These are phyloP conservation scores for Russula lepida DNA, from an alignment of 768 basidiomycete species.

Conservation along the genomic window DNA sequence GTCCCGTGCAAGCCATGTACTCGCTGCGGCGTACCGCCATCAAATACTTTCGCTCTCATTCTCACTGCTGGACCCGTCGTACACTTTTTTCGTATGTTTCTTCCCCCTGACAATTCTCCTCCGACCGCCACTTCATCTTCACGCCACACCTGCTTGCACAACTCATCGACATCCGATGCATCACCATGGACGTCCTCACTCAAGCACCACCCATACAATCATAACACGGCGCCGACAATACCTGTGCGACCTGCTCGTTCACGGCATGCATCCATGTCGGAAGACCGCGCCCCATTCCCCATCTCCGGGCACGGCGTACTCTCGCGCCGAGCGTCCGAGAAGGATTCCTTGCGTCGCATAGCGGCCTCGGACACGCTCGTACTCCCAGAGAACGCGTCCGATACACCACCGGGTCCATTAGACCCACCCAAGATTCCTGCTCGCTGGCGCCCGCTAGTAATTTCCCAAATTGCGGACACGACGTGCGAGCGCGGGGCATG, in stretches of 20 bases:
- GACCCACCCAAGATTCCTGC: conserved; percentile 24
- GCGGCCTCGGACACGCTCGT: conserved; percentile 38
- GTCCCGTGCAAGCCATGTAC: conserved; percentile 50
- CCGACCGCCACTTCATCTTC: conserved; percentile 31
- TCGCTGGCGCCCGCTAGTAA: conserved; percentile 51
- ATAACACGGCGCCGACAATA: conserved; percentile 41
- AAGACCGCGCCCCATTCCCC: conserved; percentile 55
- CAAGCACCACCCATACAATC: conserved; percentile 53
- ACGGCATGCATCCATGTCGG: conserved; percentile 41
- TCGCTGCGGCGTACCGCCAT: conserved; percentile 59
- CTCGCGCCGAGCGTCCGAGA: conserved; percentile 65
- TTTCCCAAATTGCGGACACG: conserved; percentile 46
- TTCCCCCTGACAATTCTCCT: conserved; percentile 35
- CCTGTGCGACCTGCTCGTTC: conserved; percentile 38
- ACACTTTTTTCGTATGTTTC: conserved; percentile 53
- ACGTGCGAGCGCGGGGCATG: conserved; percentile 72
- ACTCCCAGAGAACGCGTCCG: conserved; percentile 36
- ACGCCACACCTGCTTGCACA: conserved; percentile 58
- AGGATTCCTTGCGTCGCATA: conserved; percentile 44
- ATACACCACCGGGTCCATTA: conserved; percentile 19
- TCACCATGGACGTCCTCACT: conserved; percentile 37
- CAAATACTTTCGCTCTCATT: conserved; percentile 56
- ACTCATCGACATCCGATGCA: conserved; percentile 31
- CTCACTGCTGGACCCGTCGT: conserved; percentile 60
- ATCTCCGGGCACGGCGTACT: conserved; percentile 75